Conservation (phyloP, 2,329 filamentous ascomycete species). For the Tolypocladium tropicale region DNA sequence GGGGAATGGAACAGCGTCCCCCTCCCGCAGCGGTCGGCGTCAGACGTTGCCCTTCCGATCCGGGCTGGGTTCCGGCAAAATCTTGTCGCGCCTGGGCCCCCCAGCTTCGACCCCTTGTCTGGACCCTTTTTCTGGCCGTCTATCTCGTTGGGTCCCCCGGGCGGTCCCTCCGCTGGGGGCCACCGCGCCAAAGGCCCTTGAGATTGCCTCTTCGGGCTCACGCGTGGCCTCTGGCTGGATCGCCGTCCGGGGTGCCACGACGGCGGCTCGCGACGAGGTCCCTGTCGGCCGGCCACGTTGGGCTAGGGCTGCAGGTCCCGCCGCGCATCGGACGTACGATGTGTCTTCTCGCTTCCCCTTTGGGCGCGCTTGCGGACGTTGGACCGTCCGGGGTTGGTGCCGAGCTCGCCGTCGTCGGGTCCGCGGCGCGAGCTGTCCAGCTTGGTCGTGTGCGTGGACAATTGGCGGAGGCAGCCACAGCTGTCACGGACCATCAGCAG, state of each 20-base stretch:
- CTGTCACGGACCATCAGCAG: neutral
- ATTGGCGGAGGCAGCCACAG: neutral
- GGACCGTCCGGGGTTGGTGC: neutral
- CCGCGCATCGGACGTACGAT: constrained; percentile 18
- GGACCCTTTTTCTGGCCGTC: neutral
- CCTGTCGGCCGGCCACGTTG: constrained; percentile 2
- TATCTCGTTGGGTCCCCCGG: neutral
- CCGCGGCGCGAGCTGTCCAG: neutral
- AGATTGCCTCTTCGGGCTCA: constrained; percentile 17
- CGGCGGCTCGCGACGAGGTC: neutral
- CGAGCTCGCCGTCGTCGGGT: neutral
- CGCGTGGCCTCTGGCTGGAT: constrained; percentile 14
- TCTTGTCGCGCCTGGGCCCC: neutral
- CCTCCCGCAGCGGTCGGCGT: neutral
- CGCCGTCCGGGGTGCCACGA: neutral
- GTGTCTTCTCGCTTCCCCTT: constrained; percentile 21
- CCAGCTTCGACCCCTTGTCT: neutral
- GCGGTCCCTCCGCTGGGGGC: neutral
- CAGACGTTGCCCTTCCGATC: neutral
- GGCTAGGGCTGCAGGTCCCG: constrained; percentile 9
- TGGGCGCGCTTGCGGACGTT: constrained; percentile 8
- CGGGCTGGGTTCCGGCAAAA: neutral
- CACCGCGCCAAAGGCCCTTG: constrained; percentile 9
- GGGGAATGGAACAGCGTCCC: neutral
- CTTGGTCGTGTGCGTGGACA: neutral